phyloP scores from a whole-genome alignment of 1,139 yeast genomes.

The Nakaseomyces kungkrabaensis region DNA sequence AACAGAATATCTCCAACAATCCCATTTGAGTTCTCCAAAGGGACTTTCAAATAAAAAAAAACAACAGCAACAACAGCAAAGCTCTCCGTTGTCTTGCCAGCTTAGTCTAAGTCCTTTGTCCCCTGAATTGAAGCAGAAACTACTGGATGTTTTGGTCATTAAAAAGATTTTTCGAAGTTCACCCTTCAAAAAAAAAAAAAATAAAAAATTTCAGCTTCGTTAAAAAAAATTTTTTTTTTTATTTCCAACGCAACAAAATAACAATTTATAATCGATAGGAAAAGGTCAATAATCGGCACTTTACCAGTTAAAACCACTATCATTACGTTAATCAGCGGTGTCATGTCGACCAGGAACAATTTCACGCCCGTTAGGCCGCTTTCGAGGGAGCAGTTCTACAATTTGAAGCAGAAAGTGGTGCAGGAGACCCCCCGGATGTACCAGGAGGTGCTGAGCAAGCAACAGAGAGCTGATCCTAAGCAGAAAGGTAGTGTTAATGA shows the following conservation, averaged over 20 bases:
- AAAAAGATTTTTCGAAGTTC: too few relatives aligned
- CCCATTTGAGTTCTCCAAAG: neutral
- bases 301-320: too few relatives aligned
- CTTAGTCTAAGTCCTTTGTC: too few relatives aligned
- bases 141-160: too few relatives aligned
- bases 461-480: too few relatives aligned
- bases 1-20: neutral
- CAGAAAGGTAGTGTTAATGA: too few relatives aligned
- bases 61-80: too few relatives aligned
- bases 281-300: too few relatives aligned
- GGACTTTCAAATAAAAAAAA: too few relatives aligned
- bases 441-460: neutral
- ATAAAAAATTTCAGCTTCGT: neutral
- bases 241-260: neutral
- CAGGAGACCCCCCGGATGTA: conserved; percentile 21
- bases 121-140: too few relatives aligned
- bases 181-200: neutral
- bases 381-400: conserved; percentile 19
- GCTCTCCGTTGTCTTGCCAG: too few relatives aligned
- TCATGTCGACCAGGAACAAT: conserved; percentile 1
- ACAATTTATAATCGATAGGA: too few relatives aligned
- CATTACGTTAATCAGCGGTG: neutral
- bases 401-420: conserved; percentile 17
- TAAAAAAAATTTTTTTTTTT: neutral
- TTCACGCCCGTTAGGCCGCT: conserved; percentile 22